Percentiles rank a stretch among this genome's conserved stretches.
Evolutionary conservation across 352 stramenopile species (phyloP).

Genomic region (Phytophthora sojae): DNA sequence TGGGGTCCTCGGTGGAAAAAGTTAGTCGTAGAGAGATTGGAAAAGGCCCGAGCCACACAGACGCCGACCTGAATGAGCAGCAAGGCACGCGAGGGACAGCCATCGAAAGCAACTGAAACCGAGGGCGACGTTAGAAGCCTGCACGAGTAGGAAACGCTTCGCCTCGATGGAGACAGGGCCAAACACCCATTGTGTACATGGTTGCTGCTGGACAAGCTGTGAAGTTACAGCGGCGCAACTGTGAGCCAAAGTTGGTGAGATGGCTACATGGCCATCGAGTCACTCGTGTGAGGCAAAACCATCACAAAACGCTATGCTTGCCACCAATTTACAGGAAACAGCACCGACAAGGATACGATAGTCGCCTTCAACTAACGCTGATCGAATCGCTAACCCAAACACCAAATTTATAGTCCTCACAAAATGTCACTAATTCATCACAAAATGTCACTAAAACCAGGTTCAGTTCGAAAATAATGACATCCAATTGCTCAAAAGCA

Average conservation of each 20-base stretch:
- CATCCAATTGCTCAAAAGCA: not conserved
- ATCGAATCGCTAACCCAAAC: not conserved
- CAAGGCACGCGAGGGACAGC: conserved; percentile 7
- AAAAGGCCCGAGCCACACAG: conserved; percentile 7
- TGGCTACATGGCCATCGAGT: not conserved
- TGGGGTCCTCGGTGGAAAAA: conserved; percentile 4
- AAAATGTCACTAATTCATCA: not conserved
- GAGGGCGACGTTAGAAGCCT: not conserved
- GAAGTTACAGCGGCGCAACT: not conserved
- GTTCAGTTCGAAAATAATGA: not conserved
- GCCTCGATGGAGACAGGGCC: not conserved
- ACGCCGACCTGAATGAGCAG: not conserved
- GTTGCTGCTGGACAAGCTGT: not conserved
- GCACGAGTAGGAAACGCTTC: conserved; percentile 4
- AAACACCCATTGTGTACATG: not conserved
- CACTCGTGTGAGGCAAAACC: not conserved
- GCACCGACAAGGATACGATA: not conserved
- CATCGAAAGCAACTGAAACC: conserved; percentile 8
- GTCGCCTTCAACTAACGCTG: not conserved
- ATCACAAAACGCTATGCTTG: not conserved
- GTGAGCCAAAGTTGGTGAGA: not conserved
- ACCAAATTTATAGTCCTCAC: not conserved
- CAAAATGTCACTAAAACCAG: conserved; percentile 2
- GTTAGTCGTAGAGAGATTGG: conserved; percentile 18
- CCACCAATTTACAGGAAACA: not conserved